Base-by-base conservation (phyloP, 2,329 filamentous ascomycete genomes). In the Aspergillus cejpii region DNA sequence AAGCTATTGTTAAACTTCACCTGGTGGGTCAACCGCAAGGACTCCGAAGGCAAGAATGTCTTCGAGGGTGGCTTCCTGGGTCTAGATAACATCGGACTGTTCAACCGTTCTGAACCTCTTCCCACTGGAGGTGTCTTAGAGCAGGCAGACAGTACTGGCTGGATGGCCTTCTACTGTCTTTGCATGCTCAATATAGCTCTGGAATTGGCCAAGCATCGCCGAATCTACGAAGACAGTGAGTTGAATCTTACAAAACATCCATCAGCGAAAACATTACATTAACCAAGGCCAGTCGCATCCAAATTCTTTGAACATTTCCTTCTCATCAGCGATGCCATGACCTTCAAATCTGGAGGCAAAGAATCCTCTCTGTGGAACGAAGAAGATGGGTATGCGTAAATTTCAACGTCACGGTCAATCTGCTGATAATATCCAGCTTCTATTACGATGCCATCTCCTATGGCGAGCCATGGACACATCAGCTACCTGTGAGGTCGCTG, bases 281-380 rank as follows among this genome's bases (percentile, higher is more conserved):
- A 33, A 58, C 38, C 2, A 11, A 17, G 4, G 6, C 4, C 29
- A 66, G 85, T 97, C 72, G 90, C 91, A 1, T 94, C 89, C 40
- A 97, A 97, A 69, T 97, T 97, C 74, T 97, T 97, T 60, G 92
- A 97, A 72, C 92, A 97, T 62, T 97, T 97, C 70, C 87, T 97
- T 61, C 83, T 96, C 66, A 97, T 97, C 66, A 94, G 88, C 61
- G 92, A 97, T 70, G 92, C 91, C 46, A 96, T 97, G 91, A 88
- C 85, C 0, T 90, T 85, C 76, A 84, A 87, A 71, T 57, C 76
- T 67, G 69, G 83, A 69, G 72, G 83, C 72, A 62, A 80, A 55
- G 86, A 92, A 58, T 81, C 87, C 60, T 94, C 90, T 26, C 73
- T 97, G 6, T 97, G 91, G 91, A 97, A 96, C 60, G 89, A 96